Evolutionary conservation across 129 eudicot genomes (phyloP).

Genomic region (Calendula officinalis): DNA sequence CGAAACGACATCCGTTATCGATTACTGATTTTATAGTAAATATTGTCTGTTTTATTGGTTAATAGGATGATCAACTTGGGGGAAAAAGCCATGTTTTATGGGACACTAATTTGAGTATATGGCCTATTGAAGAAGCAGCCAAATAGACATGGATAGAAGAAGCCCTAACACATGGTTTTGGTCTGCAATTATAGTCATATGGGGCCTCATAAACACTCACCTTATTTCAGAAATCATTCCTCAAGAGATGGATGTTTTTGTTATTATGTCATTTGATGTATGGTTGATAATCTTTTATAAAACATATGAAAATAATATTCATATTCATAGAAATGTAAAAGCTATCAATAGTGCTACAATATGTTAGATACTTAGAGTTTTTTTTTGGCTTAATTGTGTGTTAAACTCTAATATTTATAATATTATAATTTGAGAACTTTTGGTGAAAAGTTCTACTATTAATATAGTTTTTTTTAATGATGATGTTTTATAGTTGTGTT

Average conservation of each 20-base stretch:
- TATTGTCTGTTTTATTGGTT: neutral
- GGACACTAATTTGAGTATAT: constrained; percentile 28
- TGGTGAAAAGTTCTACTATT: neutral
- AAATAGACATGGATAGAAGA: constrained; percentile 23
- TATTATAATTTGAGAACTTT: neutral
- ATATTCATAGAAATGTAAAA: neutral
- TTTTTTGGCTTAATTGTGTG: neutral
- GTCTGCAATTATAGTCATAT: constrained; percentile 19
- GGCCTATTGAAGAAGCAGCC: constrained; percentile 29
- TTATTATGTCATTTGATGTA: neutral
- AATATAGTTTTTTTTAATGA: neutral
- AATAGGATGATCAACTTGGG: neutral
- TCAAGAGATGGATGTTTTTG: neutral
- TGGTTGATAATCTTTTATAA: neutral
- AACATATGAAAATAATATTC: neutral
- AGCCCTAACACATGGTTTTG: constrained; percentile 28
- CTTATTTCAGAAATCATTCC: neutral
- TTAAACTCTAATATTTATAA: neutral
- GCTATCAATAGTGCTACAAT: neutral
- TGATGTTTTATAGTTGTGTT: neutral
- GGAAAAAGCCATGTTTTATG: constrained; percentile 24
- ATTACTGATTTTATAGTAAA: neutral
- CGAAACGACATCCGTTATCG: neutral
- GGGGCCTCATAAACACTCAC: constrained; percentile 24
- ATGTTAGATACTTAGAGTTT: neutral